These are phyloP conservation scores for Hemisphaericaspora lyxosophila DNA, from an alignment of 1,139 yeast genomes.

Conservation along the genomic window DNA sequence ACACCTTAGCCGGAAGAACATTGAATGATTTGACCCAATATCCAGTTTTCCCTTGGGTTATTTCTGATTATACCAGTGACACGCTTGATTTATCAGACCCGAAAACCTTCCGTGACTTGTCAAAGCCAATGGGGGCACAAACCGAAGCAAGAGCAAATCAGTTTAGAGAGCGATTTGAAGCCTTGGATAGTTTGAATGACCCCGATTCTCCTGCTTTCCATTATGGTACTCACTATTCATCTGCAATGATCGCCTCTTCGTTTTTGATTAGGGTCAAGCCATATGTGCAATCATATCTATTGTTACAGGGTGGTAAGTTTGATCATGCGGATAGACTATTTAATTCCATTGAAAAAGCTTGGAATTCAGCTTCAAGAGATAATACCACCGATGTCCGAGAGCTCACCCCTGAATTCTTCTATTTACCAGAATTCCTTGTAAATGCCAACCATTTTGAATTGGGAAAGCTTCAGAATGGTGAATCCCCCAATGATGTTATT, in stretches of 20 bases:
- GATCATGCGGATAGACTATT: constrained; percentile 85
- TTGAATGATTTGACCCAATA: constrained; percentile 85
- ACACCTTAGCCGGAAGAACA: constrained; percentile 83
- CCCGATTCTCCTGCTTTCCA: constrained; percentile 73
- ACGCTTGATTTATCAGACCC: constrained; percentile 61
- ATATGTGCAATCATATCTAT: constrained; percentile 70
- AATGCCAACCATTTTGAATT: constrained; percentile 67
- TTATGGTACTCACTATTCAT: constrained; percentile 88
- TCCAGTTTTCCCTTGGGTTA: constrained; percentile 89
- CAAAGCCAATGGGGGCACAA: constrained; percentile 92
- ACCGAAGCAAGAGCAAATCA: constrained; percentile 53
- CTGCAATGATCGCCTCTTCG: constrained; percentile 88
- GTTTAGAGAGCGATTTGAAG: constrained; percentile 69
- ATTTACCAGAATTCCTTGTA: constrained; percentile 69
- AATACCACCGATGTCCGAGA: constrained; percentile 87
- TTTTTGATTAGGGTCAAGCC: constrained; percentile 75
- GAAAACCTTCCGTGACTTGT: constrained; percentile 63
- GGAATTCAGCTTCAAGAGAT: constrained; percentile 76
- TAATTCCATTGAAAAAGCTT: constrained; percentile 67
- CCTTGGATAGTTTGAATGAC: constrained; percentile 54
- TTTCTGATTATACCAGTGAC: constrained; percentile 73
- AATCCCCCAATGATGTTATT: constrained; percentile 55
- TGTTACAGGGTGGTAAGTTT: constrained; percentile 82
- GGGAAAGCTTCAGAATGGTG: constrained; percentile 67
- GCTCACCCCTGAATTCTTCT: constrained; percentile 80